Base-by-base conservation (phyloP, 768 basidiomycete genomes). In the Pleurotus salmoneostramineus region DNA sequence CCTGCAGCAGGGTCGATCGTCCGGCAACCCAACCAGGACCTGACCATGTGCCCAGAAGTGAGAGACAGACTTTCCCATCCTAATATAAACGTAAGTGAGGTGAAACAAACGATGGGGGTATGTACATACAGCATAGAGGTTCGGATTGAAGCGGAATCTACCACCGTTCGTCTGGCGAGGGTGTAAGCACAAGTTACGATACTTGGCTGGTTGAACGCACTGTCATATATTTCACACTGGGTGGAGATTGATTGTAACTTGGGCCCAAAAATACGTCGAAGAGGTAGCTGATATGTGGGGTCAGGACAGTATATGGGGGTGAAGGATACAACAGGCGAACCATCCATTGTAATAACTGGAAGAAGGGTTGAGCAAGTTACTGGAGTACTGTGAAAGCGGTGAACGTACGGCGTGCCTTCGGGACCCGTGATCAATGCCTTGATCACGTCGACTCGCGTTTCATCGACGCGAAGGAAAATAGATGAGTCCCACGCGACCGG, bases 401-500 rank as follows among this genome's bases (percentile, higher is more conserved):
- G 48, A 59, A 78, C 88, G 67, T 77, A 96, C 84, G 95, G 95
- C 43, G 95, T 96, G 52, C 90, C 93, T 76, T 95, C 92, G 7
- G 95, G 95, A 1, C 95, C 95, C 17, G 91, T 92, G 61, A 93
- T 91, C 15, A 93, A 71, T n/a, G 89, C 90, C 67, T 95, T 96
- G 71, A 95, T 93, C 48, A 95, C 81, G 67, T 95, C 94, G 11
- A 95, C 92, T 10, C 94, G 84, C 12, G 83, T 87, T 74, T 97
- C 95, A 68, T 98, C 95, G 3, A 96, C 94, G 52, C 91, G 83
- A 58, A 98, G 72, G 74, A 96, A 97, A 62, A 98, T 88, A 1
- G 93, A 95, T 4, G 95, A 96, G 65, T 93, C 86, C 91, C 93
- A 97, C 5, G 92, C 88, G 11, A 93, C 88, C n/a, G 95, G 95